Percentiles rank a stretch among this genome's conserved stretches.
Conservation (phyloP, 2,329 filamentous ascomycete genomes). For the Penicillium sp. region DNA sequence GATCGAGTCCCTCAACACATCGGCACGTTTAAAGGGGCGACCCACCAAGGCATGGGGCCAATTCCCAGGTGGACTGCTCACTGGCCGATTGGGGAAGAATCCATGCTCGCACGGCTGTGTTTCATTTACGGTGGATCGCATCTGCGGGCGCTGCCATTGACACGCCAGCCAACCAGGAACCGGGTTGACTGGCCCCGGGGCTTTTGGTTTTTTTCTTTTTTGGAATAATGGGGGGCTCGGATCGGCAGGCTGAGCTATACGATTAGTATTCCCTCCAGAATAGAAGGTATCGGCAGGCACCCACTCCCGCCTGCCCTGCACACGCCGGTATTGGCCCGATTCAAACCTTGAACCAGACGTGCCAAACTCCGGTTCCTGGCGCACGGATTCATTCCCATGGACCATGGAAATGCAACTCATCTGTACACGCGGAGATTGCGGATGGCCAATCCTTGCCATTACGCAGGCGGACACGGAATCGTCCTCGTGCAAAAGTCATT, state of each 20-base stretch:
- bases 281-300: slow-evolving; percentile 21
- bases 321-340: background rate
- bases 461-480: background rate
- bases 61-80: slow-evolving; percentile 2
- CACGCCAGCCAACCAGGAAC: background rate
- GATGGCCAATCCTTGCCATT: background rate
- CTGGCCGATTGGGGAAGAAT: slow-evolving; percentile 1
- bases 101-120: slow-evolving; percentile 14
- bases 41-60: slow-evolving; percentile 8
- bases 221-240: background rate
- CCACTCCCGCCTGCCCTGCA: background rate
- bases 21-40: slow-evolving; percentile 16
- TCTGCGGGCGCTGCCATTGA: slow-evolving; percentile 6
- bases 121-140: slow-evolving; percentile 22
- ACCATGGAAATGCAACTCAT: slow-evolving; percentile 3
- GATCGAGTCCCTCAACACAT: slow-evolving; percentile 2
- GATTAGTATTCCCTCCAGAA: background rate
- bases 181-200: background rate
- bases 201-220: background rate
- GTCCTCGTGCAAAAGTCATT: background rate
- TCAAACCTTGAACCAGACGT: background rate
- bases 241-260: background rate
- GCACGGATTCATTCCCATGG: slow-evolving; percentile 10
- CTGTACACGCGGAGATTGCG: background rate
- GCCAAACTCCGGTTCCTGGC: slow-evolving; percentile 8